Percentiles rank a stretch among this genome's conserved stretches.
These are phyloP conservation scores for Diutina siamensis DNA, from an alignment of 1,139 yeast species.

Conservation along the genomic window DNA sequence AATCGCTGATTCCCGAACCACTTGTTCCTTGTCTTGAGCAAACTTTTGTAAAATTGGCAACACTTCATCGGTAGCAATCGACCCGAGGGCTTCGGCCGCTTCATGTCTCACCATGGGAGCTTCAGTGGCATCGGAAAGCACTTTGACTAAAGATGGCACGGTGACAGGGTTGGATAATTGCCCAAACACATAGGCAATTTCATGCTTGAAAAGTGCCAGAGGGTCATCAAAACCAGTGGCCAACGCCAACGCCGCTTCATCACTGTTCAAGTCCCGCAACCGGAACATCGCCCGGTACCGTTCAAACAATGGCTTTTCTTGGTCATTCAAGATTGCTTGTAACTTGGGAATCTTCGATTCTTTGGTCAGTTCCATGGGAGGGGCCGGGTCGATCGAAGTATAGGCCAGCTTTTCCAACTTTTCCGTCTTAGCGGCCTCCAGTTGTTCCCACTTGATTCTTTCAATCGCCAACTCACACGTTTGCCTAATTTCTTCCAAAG, in stretches of 20 bases:
- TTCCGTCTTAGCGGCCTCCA: slow-evolving; percentile 54
- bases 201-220: slow-evolving; percentile 92
- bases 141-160: slow-evolving; percentile 77
- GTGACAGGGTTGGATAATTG: slow-evolving; percentile 91
- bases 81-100: slow-evolving; percentile 97
- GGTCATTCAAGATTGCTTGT: slow-evolving; percentile 62
- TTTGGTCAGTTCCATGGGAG: slow-evolving; percentile 68
- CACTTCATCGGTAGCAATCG: slow-evolving; percentile 95
- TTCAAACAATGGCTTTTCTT: slow-evolving; percentile 69
- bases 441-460: slow-evolving; percentile 85
- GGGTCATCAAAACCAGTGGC: slow-evolving; percentile 86
- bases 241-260: slow-evolving; percentile 84
- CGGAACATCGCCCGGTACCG: slow-evolving; percentile 98
- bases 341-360: slow-evolving; percentile 51
- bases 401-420: slow-evolving; percentile 64
- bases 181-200: slow-evolving; percentile 96
- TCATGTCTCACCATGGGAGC: slow-evolving; percentile 99
- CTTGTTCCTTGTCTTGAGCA: slow-evolving; percentile 72
- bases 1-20: slow-evolving; percentile 90
- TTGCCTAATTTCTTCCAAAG: slow-evolving; percentile 81
- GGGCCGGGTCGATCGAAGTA: slow-evolving; percentile 94
- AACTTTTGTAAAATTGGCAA: slow-evolving; percentile 75
- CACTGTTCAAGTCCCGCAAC: slow-evolving; percentile 86
- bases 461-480: slow-evolving; percentile 96
- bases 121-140: slow-evolving; percentile 63